Percentiles rank a stretch among this genome's conserved stretches.
phyloP scores from a whole-genome alignment of 1,284 basidiomycete species.

The Trametes hirsuta region DNA sequence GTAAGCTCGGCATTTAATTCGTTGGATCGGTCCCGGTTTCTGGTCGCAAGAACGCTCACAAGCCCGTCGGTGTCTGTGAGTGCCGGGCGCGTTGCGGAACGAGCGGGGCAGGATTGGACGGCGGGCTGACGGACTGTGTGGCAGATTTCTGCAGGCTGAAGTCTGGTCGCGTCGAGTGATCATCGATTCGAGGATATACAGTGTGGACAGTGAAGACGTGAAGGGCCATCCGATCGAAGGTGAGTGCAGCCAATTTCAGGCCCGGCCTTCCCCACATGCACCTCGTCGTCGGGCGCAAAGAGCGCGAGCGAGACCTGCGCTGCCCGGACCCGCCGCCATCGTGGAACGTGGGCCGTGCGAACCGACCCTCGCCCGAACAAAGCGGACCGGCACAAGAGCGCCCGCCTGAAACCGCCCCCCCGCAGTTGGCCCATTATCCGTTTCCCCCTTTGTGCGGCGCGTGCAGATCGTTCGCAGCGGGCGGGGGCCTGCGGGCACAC shows the following conservation, averaged over 20 bases:
- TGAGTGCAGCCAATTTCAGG: slow-evolving; percentile 27
- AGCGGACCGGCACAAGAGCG: slow-evolving; percentile 9
- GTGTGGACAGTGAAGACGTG: slow-evolving; percentile 18
- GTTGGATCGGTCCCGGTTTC: slow-evolving; percentile 7
- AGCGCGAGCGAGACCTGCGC: no score
- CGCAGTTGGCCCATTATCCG: neutral
- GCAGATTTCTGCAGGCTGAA: slow-evolving; percentile 24
- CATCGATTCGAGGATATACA: slow-evolving; percentile 17
- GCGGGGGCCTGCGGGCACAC: neutral
- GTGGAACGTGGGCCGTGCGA: slow-evolving; percentile 66
- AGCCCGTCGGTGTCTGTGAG: slow-evolving; percentile 23
- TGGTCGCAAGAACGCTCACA: slow-evolving; percentile 25
- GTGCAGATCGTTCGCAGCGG: neutral
- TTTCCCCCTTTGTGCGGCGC: neutral
- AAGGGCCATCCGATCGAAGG: slow-evolving; percentile 17
- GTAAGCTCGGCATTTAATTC: slow-evolving; percentile 32
- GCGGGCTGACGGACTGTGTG: slow-evolving; percentile 18
- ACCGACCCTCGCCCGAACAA: slow-evolving; percentile 17
- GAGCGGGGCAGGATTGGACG: slow-evolving; percentile 16
- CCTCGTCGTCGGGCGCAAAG: neutral
- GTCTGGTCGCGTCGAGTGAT: slow-evolving; percentile 21
- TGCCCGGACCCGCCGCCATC: slow-evolving; percentile 38
- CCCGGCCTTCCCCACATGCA: neutral
- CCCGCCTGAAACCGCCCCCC: slow-evolving; percentile 8
- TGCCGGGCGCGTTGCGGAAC: slow-evolving; percentile 14